Evolutionary conservation across 768 basidiomycete genomes (phyloP).

Genomic region (Xanthoconium stramineum): DNA sequence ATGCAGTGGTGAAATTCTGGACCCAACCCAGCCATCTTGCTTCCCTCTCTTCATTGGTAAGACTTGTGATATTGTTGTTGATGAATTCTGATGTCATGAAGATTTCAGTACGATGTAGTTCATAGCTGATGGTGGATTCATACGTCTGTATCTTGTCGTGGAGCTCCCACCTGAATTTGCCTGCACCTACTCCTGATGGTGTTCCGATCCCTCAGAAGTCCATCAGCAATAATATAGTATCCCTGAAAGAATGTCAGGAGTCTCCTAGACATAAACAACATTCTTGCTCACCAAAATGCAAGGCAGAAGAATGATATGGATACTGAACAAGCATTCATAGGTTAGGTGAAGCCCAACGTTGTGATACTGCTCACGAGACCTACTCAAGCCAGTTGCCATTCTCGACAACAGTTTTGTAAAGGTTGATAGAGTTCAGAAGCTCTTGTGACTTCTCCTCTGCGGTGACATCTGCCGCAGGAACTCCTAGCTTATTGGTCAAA

Average conservation of each 20-base stretch:
- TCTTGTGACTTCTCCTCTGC: background rate
- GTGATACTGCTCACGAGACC: background rate
- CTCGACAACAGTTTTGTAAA: background rate
- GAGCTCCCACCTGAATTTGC: background rate
- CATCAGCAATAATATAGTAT: background rate
- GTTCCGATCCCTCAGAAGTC: background rate
- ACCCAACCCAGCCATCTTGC: background rate
- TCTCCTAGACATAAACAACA: background rate
- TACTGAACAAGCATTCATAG: background rate
- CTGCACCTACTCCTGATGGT: constrained; percentile 4
- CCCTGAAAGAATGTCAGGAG: background rate
- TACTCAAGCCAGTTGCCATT: constrained; percentile 5
- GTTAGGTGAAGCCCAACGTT: background rate
- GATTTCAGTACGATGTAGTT: background rate
- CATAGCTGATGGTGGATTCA: background rate
- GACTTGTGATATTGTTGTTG: background rate
- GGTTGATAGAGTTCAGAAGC: background rate
- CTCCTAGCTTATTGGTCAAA: background rate
- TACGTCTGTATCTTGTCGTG: background rate
- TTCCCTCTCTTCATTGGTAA: background rate
- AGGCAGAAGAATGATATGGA: constrained; percentile 1
- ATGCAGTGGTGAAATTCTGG: background rate
- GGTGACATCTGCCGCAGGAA: background rate
- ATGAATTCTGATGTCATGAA: background rate
- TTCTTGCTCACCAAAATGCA: constrained; percentile 2